Conservation (phyloP, 2,329 filamentous ascomycete species). For the Aureobasidium sp. region DNA sequence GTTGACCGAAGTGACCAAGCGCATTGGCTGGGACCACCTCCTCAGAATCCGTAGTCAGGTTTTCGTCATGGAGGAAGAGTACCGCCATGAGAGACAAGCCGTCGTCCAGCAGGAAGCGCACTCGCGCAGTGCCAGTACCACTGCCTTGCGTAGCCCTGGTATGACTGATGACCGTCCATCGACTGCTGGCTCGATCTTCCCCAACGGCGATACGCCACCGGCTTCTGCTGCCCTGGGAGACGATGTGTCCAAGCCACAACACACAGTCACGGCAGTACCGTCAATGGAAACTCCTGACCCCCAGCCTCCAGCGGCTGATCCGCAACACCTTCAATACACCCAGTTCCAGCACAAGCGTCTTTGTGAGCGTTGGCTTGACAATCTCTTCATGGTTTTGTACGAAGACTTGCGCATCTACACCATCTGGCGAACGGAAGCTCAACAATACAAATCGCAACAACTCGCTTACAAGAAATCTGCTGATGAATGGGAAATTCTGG, state of each 20-base stretch:
- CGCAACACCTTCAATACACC: conserved; percentile 65
- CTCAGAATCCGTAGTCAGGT: conserved; percentile 92
- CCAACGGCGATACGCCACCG: conserved; percentile 23
- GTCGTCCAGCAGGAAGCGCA: conserved; percentile 29
- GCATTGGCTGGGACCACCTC: conserved; percentile 96
- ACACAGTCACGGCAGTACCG: conserved; percentile 25
- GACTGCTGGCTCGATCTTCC: conserved; percentile 26
- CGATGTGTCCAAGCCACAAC: conserved; percentile 27
- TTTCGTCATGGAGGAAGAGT: conserved; percentile 99
- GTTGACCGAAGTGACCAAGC: conserved; percentile 88
- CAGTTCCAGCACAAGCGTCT: conserved; percentile 95
- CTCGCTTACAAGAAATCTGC: conserved; percentile 94
- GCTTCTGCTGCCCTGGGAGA: conserved; percentile 24
- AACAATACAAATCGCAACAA: conserved; percentile 85
- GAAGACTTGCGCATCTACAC: conserved; percentile 97
- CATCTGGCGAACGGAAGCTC: conserved; percentile 98
- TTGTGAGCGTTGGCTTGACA: conserved; percentile 96
- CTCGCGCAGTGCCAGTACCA: conserved; percentile 69
- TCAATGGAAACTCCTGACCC: conserved; percentile 23
- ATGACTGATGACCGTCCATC: conserved; percentile 27
- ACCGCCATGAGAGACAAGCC: conserved; percentile 67
- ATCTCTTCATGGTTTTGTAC: conserved; percentile 98
- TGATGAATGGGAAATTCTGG: conserved; percentile 97
- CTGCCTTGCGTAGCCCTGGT: conserved; percentile 59
- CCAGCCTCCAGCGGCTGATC: conserved; percentile 33